Percentiles rank a stretch among this genome's conserved stretches.
phyloP scores from a whole-genome alignment of 2,329 filamentous ascomycete species.

The Penicillium griseofulvum region DNA sequence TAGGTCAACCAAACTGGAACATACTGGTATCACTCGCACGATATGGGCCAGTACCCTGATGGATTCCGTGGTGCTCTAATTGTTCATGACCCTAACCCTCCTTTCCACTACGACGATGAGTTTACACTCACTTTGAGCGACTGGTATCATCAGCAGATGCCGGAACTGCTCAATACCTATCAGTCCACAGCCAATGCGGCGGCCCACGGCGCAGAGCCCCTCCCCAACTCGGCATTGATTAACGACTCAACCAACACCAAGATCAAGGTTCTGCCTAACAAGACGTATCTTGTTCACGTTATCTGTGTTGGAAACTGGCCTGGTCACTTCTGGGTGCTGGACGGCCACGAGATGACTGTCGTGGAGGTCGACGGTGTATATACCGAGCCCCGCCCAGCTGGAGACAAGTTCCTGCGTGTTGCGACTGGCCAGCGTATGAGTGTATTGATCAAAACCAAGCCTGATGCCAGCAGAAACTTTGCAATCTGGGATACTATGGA shows the following conservation, averaged over 20 bases:
- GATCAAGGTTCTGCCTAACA: conserved; percentile 61
- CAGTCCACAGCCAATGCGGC: conserved; percentile 40
- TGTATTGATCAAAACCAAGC: conserved; percentile 59
- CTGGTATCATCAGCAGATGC: conserved; percentile 66
- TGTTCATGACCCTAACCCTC: conserved; percentile 61
- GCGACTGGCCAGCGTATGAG: conserved; percentile 64
- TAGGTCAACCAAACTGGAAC: conserved; percentile 64
- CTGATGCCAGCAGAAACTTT: conserved; percentile 62
- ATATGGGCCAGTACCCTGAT: conserved; percentile 67
- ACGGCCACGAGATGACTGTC: conserved; percentile 42
- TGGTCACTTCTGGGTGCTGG: conserved; percentile 49
- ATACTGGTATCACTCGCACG: conserved; percentile 77
- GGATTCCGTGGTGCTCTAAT: conserved; percentile 64
- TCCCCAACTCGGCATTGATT: conserved; percentile 67
- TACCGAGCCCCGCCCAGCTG: conserved; percentile 36
- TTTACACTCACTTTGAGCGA: conserved; percentile 64
- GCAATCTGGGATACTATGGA: conserved; percentile 70
- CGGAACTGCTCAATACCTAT: conserved; percentile 48
- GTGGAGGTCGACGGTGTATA: conserved; percentile 40
- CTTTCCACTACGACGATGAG: conserved; percentile 64
- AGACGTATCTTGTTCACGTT: conserved; percentile 70
- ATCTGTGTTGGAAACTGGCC: conserved; percentile 71
- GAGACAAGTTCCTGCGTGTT: conserved; percentile 63
- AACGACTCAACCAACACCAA: conserved; percentile 66
- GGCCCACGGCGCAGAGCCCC: conserved; percentile 57